These are phyloP conservation scores for Pythium dissimile DNA, from an alignment of 352 stramenopile species.

Conservation along the genomic window DNA sequence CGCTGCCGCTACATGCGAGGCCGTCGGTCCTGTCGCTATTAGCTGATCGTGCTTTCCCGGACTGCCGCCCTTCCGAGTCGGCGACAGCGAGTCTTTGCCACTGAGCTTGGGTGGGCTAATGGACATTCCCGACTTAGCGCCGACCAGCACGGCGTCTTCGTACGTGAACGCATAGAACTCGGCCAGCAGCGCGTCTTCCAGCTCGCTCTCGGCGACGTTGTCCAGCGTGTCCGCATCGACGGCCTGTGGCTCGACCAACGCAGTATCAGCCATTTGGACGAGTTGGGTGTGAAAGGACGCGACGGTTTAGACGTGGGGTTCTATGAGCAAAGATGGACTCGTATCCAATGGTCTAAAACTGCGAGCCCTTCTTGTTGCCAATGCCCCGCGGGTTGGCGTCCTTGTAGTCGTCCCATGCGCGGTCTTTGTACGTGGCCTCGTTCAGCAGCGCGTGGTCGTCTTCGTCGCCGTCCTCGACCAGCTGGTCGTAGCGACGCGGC, in stretches of 20 bases:
- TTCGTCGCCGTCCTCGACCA: constrained; percentile 94
- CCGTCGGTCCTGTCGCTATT: constrained; percentile 2
- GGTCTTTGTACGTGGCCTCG: constrained; percentile 90
- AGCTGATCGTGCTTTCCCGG: constrained; percentile 13
- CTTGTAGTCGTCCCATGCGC: constrained; percentile 97
- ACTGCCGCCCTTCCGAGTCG: constrained; percentile 13
- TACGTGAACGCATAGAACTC: constrained; percentile 67
- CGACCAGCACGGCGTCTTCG: constrained; percentile 45
- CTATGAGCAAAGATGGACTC: background rate
- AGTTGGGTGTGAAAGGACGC: constrained; percentile 9
- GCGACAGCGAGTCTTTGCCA: constrained; percentile 22
- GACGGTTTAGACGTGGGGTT: background rate
- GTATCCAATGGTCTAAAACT: constrained; percentile 85
- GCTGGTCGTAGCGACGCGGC: constrained; percentile 90
- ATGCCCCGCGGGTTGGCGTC: constrained; percentile 94
- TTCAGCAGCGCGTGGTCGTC: constrained; percentile 92
- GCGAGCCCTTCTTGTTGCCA: constrained; percentile 95
- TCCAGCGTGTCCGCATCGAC: constrained; percentile 2
- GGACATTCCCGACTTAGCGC: background rate
- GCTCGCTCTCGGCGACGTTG: constrained; percentile 19
- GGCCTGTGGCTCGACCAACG: background rate
- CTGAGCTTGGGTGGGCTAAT: constrained; percentile 11
- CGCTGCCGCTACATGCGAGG: constrained; percentile 4
- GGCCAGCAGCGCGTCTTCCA: constrained; percentile 32
- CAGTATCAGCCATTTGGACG: background rate